Base-by-base conservation (phyloP, 2,329 filamentous ascomycete species). In the Fusarium papillatum region DNA sequence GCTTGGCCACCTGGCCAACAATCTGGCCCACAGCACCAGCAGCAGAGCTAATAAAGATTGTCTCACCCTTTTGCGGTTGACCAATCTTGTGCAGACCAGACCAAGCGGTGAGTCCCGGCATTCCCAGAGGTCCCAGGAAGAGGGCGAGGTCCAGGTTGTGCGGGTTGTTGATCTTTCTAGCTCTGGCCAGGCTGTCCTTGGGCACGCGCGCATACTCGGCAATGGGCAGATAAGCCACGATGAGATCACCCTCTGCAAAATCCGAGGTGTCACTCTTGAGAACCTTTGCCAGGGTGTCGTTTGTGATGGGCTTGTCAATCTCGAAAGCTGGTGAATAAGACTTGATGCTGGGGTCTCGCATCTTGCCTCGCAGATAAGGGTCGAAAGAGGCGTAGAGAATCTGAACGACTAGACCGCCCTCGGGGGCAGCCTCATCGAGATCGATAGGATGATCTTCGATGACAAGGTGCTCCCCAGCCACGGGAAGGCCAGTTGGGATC, bases 1-100 rank as follows among this genome's bases (percentile, higher is more conserved):
- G 91, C 89, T 96, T 96, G 72, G 94, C 95, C 55, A 97, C 85
- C 85, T 97, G 95, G 8, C 95, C 95, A 24, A 97, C 95, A 10
- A 97, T 83, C 83, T 96, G 93, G 5, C 95, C 95, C 5, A 97
- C 95, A 2, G 94, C 95, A 36, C 95, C 95, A 5, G 93, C 93
- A 0, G 95, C 95, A 5, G 94, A 93, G 69, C 92, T 94, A 77
- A 98, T 89, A 83, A 96, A 95, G 80, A 98, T 95, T 46, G 94
- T 96, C 78, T 95, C 92, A 1, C 92, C 93, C 70, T 87, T 84
- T 80, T 91, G 90, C 38, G 93, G 89, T 78, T 91, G 84, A 1
- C 90, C 93, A 9, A 95, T 88, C 59, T 93, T 88, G 72, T 91
- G 82, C 76, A 95, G 87, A 8, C 93, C 92, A 69, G 93, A 93